These are phyloP conservation scores for Pyrenochaeta sp. DNA, from an alignment of 2,329 filamentous ascomycete species.

Conservation along the genomic window DNA sequence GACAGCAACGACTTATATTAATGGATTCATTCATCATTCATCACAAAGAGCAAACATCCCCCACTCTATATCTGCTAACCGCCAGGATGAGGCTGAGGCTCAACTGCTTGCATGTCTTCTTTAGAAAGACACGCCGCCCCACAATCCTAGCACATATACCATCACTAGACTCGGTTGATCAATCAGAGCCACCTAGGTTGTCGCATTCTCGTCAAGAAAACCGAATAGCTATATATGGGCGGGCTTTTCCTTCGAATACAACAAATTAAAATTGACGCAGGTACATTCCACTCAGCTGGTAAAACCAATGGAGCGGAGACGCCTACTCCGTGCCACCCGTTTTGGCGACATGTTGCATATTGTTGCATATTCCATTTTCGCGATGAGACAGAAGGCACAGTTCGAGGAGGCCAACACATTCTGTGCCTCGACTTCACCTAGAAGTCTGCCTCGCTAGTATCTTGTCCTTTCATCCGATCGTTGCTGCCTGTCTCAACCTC, in stretches of 20 bases:
- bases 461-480: background rate
- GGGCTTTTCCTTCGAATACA: background rate
- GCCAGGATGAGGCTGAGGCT: background rate
- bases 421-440: background rate
- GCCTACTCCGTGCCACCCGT: background rate
- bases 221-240: background rate
- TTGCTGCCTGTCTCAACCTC: background rate
- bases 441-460: background rate
- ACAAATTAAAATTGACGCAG: background rate
- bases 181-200: background rate
- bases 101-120: background rate
- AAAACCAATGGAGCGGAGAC: background rate
- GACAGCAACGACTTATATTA: background rate
- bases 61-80: background rate
- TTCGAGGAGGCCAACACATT: background rate
- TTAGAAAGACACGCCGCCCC: background rate
- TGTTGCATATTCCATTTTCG: background rate
- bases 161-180: background rate
- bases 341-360: background rate
- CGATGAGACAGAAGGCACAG: constrained; percentile 1
- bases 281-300: background rate
- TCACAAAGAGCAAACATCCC: background rate
- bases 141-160: background rate
- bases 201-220: background rate
- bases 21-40: background rate